Conservation (phyloP, 106 monocot species). For the Platanthera zijinensis region DNA sequence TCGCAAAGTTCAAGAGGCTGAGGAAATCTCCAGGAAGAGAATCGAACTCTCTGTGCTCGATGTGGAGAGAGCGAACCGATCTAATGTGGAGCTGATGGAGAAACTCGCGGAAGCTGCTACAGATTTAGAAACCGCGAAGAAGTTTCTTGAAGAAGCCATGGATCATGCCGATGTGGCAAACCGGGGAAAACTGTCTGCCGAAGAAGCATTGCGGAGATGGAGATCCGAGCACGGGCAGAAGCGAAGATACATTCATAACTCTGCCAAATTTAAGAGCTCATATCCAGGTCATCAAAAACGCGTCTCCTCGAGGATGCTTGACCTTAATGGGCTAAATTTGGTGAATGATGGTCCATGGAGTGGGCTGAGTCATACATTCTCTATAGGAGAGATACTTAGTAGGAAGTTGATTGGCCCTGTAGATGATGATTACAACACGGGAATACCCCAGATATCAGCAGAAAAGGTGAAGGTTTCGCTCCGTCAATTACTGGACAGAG, state of each 20-base stretch:
- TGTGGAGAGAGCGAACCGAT: slow-evolving; percentile 51
- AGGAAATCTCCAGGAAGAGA: slow-evolving; percentile 45
- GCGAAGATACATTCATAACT: slow-evolving; percentile 26
- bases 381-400: slow-evolving; percentile 82
- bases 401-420: slow-evolving; percentile 56
- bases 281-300: slow-evolving; percentile 22
- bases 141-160: slow-evolving; percentile 56
- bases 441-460: slow-evolving; percentile 3
- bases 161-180: slow-evolving; percentile 52
- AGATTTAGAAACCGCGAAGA: slow-evolving; percentile 42
- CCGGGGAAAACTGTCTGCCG: slow-evolving; percentile 48
- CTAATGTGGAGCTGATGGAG: slow-evolving; percentile 29
- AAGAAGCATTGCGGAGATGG: slow-evolving; percentile 67
- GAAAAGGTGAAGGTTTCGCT: slow-evolving; percentile 42
- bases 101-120: slow-evolving; percentile 47
- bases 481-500: slow-evolving; percentile 62
- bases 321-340: slow-evolving; percentile 26
- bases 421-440: slow-evolving; percentile 20
- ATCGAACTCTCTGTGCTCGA: slow-evolving; percentile 38
- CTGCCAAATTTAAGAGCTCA: slow-evolving; percentile 55
- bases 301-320: slow-evolving; percentile 32
- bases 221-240: slow-evolving; percentile 55
- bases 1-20: slow-evolving; percentile 58
- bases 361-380: slow-evolving; percentile 34
- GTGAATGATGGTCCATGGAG: slow-evolving; percentile 18